Evolutionary conservation across 202 grass and related monocot species (phyloP), one percentile per base, ranked within the genome.

Genomic region (Cymbopogon flexuosus): DNA sequence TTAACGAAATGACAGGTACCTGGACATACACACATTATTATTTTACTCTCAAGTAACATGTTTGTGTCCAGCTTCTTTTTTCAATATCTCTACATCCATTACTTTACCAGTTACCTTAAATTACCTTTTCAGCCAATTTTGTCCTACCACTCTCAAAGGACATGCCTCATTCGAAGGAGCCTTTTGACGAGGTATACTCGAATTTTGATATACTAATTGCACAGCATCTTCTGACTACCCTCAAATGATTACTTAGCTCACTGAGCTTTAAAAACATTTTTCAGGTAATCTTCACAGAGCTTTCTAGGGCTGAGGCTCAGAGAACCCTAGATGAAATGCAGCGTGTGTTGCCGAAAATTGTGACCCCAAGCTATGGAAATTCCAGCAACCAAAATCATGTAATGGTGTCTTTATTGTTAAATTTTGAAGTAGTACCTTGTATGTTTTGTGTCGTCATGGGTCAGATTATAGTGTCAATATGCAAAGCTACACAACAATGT

Each of bases 1-100:
- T 93, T 86, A 82, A 90, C 47, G 72, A 90, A 69, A 93, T 93
- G 91, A 88, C 61, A 84, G 88, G 88, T 93, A 90, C 59, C 16
- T 64, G 33, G 35, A 49, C 71, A 31, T 43, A 63, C 23, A 10
- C 39, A 16, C 19, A 3, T 5, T 63, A 5, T 34, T 65, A 37
- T 74, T 31, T 41, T 35, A 24, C 11, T 68, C 22, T 46, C 57
- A 56, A 56, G 6, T 58, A 72, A 33, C 33, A 27, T 40, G 16
- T 83, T 74, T 3, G 10, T 19, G 36, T 60, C 42, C 16, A 34
- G 5, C 12, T 49, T 42, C 15, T 7, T 39, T 31, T n/a, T 74
- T 62, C 5, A 57, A 11, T 86, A 14, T 74, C 18, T 68, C 13
- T 42, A 60, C 7, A 81, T 61, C 41, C 21, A 75, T 62, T 40